Conservation (phyloP, 352 stramenopile species). For the Blastocystis sp. region DNA sequence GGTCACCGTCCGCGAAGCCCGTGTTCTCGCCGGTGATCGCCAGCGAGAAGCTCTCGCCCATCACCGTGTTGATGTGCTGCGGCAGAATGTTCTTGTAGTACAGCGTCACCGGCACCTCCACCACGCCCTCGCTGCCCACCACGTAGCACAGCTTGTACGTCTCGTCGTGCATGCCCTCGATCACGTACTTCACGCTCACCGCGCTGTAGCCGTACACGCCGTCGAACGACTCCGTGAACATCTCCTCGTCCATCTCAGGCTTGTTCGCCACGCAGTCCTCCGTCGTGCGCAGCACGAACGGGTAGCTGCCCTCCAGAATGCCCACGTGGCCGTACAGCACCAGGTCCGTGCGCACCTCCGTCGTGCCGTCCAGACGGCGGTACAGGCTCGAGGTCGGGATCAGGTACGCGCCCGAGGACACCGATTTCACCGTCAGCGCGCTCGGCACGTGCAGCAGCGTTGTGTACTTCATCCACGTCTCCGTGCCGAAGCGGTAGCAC, state of each 20-base stretch:
- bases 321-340: constrained; percentile 34
- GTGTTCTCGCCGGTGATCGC: neutral
- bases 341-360: constrained; percentile 20
- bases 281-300: constrained; percentile 4
- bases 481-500: constrained; percentile 18
- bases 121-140: constrained; percentile 3
- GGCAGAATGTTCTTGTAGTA: constrained; percentile 32
- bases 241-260: neutral
- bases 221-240: too few species aligned
- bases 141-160: constrained; percentile 56
- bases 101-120: constrained; percentile 33
- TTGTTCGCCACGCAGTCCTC: constrained; percentile 2
- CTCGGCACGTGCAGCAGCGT: constrained; percentile 22
- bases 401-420: constrained; percentile 6
- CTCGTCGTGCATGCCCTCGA: neutral
- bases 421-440: neutral
- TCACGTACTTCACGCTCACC: constrained; percentile 11
- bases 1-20: constrained; percentile 3
- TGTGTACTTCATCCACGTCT: constrained; percentile 55
- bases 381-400: constrained; percentile 24
- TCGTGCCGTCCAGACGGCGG: constrained; percentile 29
- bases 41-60: constrained; percentile 11
- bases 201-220: constrained; percentile 26
- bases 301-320: constrained; percentile 16
- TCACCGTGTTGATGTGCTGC: neutral